Base-by-base conservation (phyloP, 352 stramenopile genomes). In the Pilasporangium apinafurcum region DNA sequence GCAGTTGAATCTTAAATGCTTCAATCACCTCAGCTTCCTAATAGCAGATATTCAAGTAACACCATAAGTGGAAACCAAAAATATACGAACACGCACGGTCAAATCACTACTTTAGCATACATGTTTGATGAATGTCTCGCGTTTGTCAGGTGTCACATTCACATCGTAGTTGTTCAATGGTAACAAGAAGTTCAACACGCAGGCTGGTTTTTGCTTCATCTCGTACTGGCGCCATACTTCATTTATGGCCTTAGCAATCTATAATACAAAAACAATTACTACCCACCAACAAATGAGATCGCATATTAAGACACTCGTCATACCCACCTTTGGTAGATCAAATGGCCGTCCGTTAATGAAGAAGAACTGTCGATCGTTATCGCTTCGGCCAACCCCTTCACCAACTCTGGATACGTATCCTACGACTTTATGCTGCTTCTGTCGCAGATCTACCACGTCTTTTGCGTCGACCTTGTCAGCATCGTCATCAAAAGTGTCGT, bases 131-230 rank as follows among this genome's bases (percentile, higher is more conserved):
- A 97, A 86, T 2, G 98, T 94, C 54, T 98, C 80, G 18, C 95
- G 75, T 53, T 99, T 99, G 75, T 99, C 95, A 1, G 96, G 96
- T 18, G 92, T 95, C 17, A 99, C 62, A 64, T 99, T 99, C 26
- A 99, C 83, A 53, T 99, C 96, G 52, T 96, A 98, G 17, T 83
- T 71, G 21, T 79, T 57, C 9, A 85, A 68, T 8, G 92, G 92
- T 5, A 98, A 48, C 16, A 67, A 63, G 16, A 99, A 86, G 56
- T 95, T 77, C 12, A 99, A 58, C 10, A 99, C 76, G 42, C 93
- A 95, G 0, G 92, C 93, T 4, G 96, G 95, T 45, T 97, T 96
- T 32, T 97, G 83, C 51, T 95, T 96, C 72, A 86, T 83, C 48
- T 92, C 74, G 37, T 76, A 91, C 56, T 92, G 65, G 9, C 76